phyloP scores from a whole-genome alignment of 257 asterid genomes.

The Echites panduratus region DNA sequence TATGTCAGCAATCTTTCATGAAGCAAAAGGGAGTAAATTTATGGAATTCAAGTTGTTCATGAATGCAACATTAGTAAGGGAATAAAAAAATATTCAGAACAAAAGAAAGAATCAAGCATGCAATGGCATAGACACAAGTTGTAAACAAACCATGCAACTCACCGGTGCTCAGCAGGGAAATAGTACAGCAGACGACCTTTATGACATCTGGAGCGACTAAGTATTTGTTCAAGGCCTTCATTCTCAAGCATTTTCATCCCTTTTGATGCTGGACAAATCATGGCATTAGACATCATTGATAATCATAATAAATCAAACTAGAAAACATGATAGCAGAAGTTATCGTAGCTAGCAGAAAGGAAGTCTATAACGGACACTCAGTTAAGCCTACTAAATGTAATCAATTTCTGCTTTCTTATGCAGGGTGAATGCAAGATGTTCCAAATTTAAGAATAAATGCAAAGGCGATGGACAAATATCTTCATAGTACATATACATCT shows the following conservation, averaged over 20 bases:
- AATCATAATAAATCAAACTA: background rate
- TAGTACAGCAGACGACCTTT: slow-evolving; percentile 93
- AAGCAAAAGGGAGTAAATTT: background rate
- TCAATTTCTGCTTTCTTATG: background rate
- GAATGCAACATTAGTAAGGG: background rate
- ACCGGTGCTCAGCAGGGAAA: slow-evolving; percentile 57
- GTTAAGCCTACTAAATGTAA: background rate
- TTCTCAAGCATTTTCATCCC: slow-evolving; percentile 32
- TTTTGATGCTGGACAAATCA: slow-evolving; percentile 39
- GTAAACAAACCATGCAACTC: slow-evolving; percentile 21
- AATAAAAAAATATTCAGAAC: background rate
- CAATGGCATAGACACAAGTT: background rate
- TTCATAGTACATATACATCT: background rate
- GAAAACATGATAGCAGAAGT: background rate
- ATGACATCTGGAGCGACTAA: slow-evolving; percentile 74
- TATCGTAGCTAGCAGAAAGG: too few relatives aligned
- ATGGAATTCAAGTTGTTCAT: background rate
- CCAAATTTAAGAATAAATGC: background rate
- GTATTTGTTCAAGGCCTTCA: slow-evolving; percentile 58
- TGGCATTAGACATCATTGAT: background rate
- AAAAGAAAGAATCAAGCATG: background rate
- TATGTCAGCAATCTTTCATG: background rate
- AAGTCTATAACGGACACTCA: background rate
- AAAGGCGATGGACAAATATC: background rate
- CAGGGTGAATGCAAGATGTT: background rate